Evolutionary conservation across 441 rosid species (phyloP).

Genomic region (Aquilaria agallochum): DNA sequence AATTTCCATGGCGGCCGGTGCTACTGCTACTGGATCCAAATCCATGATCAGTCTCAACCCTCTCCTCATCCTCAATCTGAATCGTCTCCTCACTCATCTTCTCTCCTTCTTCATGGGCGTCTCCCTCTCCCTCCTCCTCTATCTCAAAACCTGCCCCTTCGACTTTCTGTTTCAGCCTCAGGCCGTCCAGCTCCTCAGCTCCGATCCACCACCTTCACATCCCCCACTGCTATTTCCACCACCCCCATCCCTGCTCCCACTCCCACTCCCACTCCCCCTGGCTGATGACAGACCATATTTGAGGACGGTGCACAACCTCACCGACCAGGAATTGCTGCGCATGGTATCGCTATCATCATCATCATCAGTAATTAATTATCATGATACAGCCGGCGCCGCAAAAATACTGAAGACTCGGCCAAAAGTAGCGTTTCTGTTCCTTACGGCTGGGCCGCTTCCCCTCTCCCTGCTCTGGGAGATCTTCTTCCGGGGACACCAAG

Average conservation of each 20-base stretch:
- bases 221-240: not conserved
- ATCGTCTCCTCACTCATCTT: constrained; percentile 10
- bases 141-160: constrained; percentile 19
- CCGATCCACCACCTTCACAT: not conserved
- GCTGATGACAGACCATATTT: too few relatives aligned
- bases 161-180: not conserved
- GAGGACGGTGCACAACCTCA: constrained; percentile 30
- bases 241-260: not conserved
- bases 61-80: not conserved
- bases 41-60: too few relatives aligned
- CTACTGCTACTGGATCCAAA: too few relatives aligned
- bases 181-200: not conserved
- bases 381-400: not conserved
- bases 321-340: constrained; percentile 36
- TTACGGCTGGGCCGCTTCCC: constrained; percentile 44
- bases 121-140: constrained; percentile 34
- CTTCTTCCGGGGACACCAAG: constrained; percentile 43
- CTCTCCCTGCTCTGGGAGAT: constrained; percentile 56
- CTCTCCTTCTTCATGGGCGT: constrained; percentile 31
- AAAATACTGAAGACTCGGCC: not conserved
- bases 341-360: constrained; percentile 19
- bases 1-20: too few relatives aligned
- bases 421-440: constrained; percentile 59
- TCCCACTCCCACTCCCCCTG: not conserved
- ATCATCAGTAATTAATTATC: constrained; percentile 10